Evolutionary conservation across 495 filamentous ascomycete genomes (phyloP), one percentile per base, ranked within the genome.

Genomic region (Trichoderma orchidacearum): DNA sequence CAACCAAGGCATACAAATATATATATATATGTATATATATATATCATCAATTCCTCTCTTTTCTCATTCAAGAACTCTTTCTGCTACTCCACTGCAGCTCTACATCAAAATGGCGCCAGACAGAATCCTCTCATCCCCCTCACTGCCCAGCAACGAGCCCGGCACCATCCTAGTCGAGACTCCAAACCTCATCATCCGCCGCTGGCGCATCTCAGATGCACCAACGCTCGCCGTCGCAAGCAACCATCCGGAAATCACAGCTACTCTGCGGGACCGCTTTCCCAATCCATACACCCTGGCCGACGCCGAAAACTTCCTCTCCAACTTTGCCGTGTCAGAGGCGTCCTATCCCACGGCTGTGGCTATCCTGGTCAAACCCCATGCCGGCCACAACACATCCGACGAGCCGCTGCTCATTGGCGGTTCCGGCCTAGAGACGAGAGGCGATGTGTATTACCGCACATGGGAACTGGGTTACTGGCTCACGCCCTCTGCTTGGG

Each of bases 381-480:
- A 13, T 1, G 18, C 38, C 18, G 3, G 18, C 38, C 18, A 48
- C 38, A 52, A 55, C 17, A 60, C 63, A 3, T 61, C 62, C 62
- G 3, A 36, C n/a, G n/a, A 30, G 30, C 29, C 28, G 4, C 28
- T 27, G 3, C 30, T 57, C 51, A 51, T 64, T 2, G 74, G 74
- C 38, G 56, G 58, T 28, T 61, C 75, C n/a, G 70, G 70, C 7
- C 56, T 74, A 30, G 62, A 41, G 18, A 52, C 60, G 12, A 41
- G 48, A 0, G 21, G 18, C 3, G 70, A 71, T n/a, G 31, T 68
- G 55, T 65, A 75, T 32, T 62, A 57, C 55, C 60, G 61, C 28
- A 68, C 61, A 15, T 60, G 64, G 45, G 68, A 72, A 62, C 7
- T 75, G 2, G 73, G 72, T 8, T 75, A 74, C 62, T 74, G 66